Conservation (phyloP, 139 green algal genomes). For the Coccomyxa sp. region DNA sequence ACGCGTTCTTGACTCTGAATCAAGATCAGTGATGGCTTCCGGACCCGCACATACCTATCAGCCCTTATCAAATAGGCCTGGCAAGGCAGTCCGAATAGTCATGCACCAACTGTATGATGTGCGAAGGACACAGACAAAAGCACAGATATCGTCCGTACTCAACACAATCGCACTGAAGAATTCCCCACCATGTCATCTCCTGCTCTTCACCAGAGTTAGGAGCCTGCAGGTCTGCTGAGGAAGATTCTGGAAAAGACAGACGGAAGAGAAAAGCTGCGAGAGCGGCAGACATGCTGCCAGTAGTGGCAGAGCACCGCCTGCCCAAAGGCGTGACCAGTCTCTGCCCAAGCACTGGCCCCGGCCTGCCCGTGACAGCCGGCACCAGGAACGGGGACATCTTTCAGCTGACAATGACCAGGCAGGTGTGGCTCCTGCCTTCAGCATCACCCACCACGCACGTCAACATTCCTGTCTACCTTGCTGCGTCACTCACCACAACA, state of each 20-base stretch:
- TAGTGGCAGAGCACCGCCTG: background rate
- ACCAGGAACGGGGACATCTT: background rate
- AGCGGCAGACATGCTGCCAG: background rate
- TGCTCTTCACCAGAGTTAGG: background rate
- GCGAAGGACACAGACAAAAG: background rate
- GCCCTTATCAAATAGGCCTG: background rate
- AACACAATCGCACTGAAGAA: background rate
- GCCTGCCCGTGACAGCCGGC: background rate
- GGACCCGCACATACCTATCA: background rate
- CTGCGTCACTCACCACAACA: background rate
- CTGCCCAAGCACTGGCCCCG: background rate
- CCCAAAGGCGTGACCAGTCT: background rate
- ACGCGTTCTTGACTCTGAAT: slow-evolving; percentile 11
- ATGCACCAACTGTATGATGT: background rate
- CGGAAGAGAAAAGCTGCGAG: background rate
- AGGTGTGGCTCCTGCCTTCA: background rate
- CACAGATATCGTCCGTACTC: background rate
- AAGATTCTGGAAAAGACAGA: no score
- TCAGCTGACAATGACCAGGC: background rate
- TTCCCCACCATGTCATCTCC: background rate
- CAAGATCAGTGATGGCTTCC: background rate
- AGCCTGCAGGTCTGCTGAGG: background rate
- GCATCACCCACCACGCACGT: background rate
- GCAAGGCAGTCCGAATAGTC: background rate
- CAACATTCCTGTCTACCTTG: background rate